Evolutionary conservation across 2,329 filamentous ascomycete genomes (phyloP), one percentile per base, ranked within the genome.

Genomic region (Remersonia thermophila): DNA sequence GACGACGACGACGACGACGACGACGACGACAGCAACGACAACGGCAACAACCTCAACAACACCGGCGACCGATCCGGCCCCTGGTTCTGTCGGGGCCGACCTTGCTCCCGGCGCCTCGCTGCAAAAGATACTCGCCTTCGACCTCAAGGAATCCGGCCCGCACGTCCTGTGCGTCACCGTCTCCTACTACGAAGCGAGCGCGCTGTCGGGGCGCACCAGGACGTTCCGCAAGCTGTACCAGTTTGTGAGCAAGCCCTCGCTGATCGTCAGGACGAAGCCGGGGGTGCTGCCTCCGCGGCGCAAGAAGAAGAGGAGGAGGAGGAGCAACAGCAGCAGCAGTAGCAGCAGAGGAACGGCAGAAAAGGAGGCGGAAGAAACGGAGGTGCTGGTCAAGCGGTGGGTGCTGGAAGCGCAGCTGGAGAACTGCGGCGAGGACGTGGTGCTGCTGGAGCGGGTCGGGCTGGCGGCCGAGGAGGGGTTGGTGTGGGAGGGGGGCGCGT

Each of bases 211-310:
- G 3, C 72, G 84, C 33, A 80, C 83, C 27, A 69, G 91, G 41
- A 93, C 85, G 8, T 96, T 96, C 55, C 69, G 89, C 47, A 96
- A 96, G 62, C 63, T 98, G 41, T 98, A 96, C 58, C 91, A 96
- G 57, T 98, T 98, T 54, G 79, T 93, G 37, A 91, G 87, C 54
- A 89, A 93, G 63, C 77, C 84, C 27, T 82, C 86, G 41, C 65
- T 98, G 47, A 84, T 87, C 44, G 89, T 98, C 40, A 70, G 89
- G 44, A 95, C 89, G 1, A 98, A 96, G 57, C 74, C 85, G 3
- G 83, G 82, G 3, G 69, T 77, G 35, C 53, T 84, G 38, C 53
- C 67, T 55, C 34, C 46, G 15, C 14, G 15, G 25, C 7, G 25
- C 25, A 27, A 27, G 25, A 27, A 12, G 7, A 27, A 27, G 7